phyloP scores from a whole-genome alignment of 225 moss, liverwort and hornwort genomes.

The Straminergon stramineum region DNA sequence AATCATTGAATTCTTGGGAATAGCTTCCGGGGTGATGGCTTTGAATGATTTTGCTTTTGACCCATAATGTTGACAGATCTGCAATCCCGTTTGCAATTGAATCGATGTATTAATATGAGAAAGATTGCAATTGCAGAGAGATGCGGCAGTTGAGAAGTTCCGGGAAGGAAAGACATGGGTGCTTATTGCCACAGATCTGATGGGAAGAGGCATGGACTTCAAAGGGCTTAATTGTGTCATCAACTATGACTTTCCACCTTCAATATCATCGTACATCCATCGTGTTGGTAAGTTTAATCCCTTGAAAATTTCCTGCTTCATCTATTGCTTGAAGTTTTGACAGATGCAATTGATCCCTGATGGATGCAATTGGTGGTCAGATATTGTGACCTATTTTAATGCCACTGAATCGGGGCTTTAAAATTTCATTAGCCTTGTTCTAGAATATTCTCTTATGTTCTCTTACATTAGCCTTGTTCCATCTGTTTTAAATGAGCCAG shows the following conservation, averaged over 20 bases:
- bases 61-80: not conserved
- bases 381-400: not conserved
- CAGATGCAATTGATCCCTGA: not conserved
- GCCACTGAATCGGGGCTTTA: not conserved
- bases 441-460: not conserved
- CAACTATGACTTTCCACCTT: conserved; percentile 78
- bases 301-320: not conserved
- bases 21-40: not conserved
- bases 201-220: conserved; percentile 96
- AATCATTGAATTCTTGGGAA: not conserved
- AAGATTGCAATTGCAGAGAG: conserved; percentile 30
- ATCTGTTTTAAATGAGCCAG: not conserved
- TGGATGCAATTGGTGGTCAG: not conserved
- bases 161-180: conserved; percentile 88
- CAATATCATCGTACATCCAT: conserved; percentile 82
- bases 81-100: not conserved
- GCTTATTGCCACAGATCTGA: conserved; percentile 74
- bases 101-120: not conserved
- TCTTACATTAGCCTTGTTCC: not conserved
- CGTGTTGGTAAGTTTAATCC: conserved; percentile 42
- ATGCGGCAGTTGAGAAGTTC: conserved; percentile 78
- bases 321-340: not conserved
- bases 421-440: not conserved
- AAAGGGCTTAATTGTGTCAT: conserved; percentile 85
- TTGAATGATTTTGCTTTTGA: not conserved